Evolutionary conservation across 331 rosid species (phyloP).

Genomic region (Quercus tomentella): DNA sequence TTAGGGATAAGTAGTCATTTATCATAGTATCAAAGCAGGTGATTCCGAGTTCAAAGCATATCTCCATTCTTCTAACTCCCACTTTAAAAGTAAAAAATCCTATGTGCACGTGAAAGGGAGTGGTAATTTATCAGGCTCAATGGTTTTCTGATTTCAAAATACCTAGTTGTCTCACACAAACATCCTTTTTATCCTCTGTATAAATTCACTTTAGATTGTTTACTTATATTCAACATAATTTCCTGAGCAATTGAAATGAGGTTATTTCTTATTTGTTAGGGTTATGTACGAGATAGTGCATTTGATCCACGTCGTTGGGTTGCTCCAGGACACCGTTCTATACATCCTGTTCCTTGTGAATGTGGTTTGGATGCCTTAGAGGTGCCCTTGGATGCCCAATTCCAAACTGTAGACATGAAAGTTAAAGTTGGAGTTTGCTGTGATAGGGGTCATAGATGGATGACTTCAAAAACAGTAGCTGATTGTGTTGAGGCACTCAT

Average conservation of each 20-base stretch:
- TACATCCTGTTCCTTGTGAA: slow-evolving; percentile 55
- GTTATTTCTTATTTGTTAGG: slow-evolving; percentile 43
- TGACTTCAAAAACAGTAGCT: slow-evolving; percentile 78
- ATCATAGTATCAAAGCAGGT: too few species aligned
- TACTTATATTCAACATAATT: neutral
- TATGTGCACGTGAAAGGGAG: too few species aligned
- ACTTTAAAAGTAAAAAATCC: too few species aligned
- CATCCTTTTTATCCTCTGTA: too few species aligned
- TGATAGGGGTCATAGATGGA: slow-evolving; percentile 90
- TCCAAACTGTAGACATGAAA: slow-evolving; percentile 62
- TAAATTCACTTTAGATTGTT: too few species aligned
- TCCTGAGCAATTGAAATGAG: neutral
- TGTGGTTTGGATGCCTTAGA: slow-evolving; percentile 77
- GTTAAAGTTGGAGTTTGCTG: slow-evolving; percentile 76
- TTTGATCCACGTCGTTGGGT: slow-evolving; percentile 98
- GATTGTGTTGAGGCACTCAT: slow-evolving; percentile 95
- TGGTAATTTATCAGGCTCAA: too few species aligned
- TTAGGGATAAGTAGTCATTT: too few species aligned
- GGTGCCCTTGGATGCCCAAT: slow-evolving; percentile 66
- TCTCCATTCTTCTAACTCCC: too few species aligned
- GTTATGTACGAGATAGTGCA: slow-evolving; percentile 70
- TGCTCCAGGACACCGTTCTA: slow-evolving; percentile 77
- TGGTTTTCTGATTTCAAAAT: too few species aligned
- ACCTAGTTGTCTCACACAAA: too few species aligned
- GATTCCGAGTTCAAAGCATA: too few species aligned